Evolutionary conservation across 2,329 filamentous ascomycete species (phyloP).

Genomic region (Aspergillus tamarii): DNA sequence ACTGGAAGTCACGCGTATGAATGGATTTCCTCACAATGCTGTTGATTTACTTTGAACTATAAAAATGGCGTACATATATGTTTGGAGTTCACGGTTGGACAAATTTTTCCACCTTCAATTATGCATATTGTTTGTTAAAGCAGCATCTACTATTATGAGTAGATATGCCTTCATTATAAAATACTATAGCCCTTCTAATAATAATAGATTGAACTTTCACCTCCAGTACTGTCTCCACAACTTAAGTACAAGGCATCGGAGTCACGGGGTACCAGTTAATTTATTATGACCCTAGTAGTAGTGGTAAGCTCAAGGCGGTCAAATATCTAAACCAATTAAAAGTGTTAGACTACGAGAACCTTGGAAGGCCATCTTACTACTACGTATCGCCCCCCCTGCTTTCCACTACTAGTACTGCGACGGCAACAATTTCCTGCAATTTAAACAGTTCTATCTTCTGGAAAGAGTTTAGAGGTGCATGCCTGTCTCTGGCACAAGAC

Average conservation of each 20-base stretch:
- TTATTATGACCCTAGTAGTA: not conserved
- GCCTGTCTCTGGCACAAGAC: not conserved
- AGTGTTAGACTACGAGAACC: not conserved
- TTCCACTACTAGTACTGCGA: not conserved
- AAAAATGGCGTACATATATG: conserved; percentile 8
- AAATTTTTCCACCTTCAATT: not conserved
- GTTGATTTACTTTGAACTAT: not conserved
- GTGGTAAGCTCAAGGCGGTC: not conserved
- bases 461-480: not conserved
- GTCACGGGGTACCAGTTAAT: too few relatives aligned
- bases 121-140: not conserved
- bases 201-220: not conserved
- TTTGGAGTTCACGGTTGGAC: not conserved
- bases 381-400: not conserved
- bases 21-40: not conserved
- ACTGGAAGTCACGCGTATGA: not conserved
- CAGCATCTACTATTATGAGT: not conserved
- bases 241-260: not conserved
- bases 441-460: not conserved
- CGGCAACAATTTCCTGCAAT: not conserved
- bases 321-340: not conserved
- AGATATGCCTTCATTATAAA: not conserved
- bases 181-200: not conserved
- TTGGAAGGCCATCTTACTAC: not conserved
- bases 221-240: not conserved